phyloP scores from a whole-genome alignment of 2,329 filamentous ascomycete genomes.

The Talaromyces sp. region DNA sequence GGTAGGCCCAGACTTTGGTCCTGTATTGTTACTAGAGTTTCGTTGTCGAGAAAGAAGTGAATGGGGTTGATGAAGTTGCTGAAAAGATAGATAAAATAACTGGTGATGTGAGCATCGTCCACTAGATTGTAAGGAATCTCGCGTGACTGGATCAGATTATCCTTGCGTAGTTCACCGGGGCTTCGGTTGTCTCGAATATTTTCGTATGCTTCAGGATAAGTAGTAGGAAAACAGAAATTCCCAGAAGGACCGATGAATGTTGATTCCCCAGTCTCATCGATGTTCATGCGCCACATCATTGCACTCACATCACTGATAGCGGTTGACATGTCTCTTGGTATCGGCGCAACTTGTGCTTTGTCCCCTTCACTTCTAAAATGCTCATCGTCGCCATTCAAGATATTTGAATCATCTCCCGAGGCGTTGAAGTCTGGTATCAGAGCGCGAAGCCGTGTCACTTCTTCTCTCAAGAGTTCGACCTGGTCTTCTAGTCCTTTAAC shows the following conservation, averaged over 20 bases:
- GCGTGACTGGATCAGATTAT: neutral
- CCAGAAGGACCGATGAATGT: constrained; percentile 1
- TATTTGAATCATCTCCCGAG: neutral
- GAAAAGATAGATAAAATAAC: neutral
- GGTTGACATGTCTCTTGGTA: neutral
- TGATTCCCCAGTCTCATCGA: constrained; percentile 3
- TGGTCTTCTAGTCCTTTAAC: neutral
- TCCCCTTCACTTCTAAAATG: neutral
- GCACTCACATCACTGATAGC: constrained; percentile 4
- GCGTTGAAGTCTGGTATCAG: neutral
- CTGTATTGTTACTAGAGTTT: neutral
- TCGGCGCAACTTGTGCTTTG: neutral
- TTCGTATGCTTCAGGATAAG: neutral
- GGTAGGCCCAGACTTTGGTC: neutral
- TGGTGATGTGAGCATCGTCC: neutral
- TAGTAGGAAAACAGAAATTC: constrained; percentile 1
- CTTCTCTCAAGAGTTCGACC: neutral
- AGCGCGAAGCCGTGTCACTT: neutral
- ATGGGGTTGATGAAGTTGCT: neutral
- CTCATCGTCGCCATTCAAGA: neutral
- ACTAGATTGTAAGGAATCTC: neutral
- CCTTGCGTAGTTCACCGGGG: neutral
- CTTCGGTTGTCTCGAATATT: neutral
- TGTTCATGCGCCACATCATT: constrained; percentile 8
- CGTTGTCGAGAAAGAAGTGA: neutral